Evolutionary conservation across 1,139 yeast genomes (phyloP), one percentile per base, ranked within the genome.

Genomic region (Hanseniaspora uvarum): DNA sequence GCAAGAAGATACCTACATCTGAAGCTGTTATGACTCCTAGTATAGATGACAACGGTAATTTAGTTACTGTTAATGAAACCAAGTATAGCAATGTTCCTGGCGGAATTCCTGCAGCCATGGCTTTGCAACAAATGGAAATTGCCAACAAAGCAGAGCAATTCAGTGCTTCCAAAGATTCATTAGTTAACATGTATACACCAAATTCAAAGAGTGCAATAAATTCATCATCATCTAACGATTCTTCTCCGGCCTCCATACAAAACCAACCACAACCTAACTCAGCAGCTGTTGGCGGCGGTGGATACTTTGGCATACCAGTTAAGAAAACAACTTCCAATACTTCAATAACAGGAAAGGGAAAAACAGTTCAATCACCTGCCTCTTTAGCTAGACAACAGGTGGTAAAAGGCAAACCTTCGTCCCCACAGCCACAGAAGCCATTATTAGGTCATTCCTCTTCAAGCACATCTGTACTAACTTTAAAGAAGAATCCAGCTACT

Each of bases 41-140:
- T n/a, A 63, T 66, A 46, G 70, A 67, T 56, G 70, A 67, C 45
- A 61, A 66, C 53, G 69, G 70, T 39, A 67, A 67, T 52, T 54
- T 67, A 56, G 63, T 67, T 5, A 63, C 64, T 8, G 62, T 64
- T 14, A 61, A 62, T 5, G 67, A 63, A 12, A 3, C 41, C 48
- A 26, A 49, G 45, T 43, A 4, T 16, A 34, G 18, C 28, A 16
- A 43, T 16, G 33, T 16, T 1, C 21, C 40, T 31, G 19, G 24
- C 31, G 16, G 58, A 59, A 6, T 19, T 3, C 28, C 46, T 31
- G 19, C 18, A 2, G 11, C 38, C 11, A 21, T 21, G 14, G 7
- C 37, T 12, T 6, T 30, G 4, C 24, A 30, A 8, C 28, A 21
- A 12, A 2, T 5, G 18, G 37, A 39, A 1, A 6, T 11, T 24